Conservation (phyloP, 768 basidiomycete species). For the Plicaturopsis crispa region DNA sequence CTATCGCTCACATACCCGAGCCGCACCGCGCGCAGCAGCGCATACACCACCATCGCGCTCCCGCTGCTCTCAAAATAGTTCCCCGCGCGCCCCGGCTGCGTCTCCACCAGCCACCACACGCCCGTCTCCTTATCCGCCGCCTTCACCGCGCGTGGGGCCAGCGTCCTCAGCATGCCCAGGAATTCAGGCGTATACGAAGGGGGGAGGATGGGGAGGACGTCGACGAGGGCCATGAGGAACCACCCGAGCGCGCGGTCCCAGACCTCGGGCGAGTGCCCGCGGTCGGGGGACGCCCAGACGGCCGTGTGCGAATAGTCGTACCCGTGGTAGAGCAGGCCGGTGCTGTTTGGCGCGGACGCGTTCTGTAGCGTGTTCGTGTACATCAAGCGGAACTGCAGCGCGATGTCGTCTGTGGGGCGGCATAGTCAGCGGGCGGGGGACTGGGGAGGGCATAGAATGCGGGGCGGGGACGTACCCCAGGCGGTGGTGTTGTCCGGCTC, state of each 20-base stretch:
- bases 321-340: conserved; percentile 39
- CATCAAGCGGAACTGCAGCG: conserved; percentile 33
- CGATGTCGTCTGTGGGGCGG: conserved; percentile 28
- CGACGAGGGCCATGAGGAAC: conserved; percentile 43
- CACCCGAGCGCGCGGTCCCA: conserved; percentile 40
- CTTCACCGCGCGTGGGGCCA: conserved; percentile 27
- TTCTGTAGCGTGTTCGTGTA: conserved; percentile 34
- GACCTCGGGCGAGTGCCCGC: conserved; percentile 40
- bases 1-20: conserved; percentile 29
- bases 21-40: conserved; percentile 36
- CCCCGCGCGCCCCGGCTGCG: conserved; percentile 32
- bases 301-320: conserved; percentile 37
- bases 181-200: conserved; percentile 22
- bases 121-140: conserved; percentile 32
- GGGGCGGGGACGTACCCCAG: conserved; percentile 25
- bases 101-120: conserved; percentile 46
- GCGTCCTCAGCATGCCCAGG: conserved; percentile 23
- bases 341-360: conserved; percentile 27
- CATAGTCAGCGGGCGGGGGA: too few species aligned
- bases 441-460: too few species aligned
- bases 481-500: conserved; percentile 28
- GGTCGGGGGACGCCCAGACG: conserved; percentile 36
- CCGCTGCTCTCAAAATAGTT: conserved; percentile 48
- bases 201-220: conserved; percentile 32
- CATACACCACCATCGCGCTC: conserved; percentile 37